Evolutionary conservation across 495 filamentous ascomycete species (phyloP), one percentile per base, ranked within the genome.

Genomic region (Podospora didyma): DNA sequence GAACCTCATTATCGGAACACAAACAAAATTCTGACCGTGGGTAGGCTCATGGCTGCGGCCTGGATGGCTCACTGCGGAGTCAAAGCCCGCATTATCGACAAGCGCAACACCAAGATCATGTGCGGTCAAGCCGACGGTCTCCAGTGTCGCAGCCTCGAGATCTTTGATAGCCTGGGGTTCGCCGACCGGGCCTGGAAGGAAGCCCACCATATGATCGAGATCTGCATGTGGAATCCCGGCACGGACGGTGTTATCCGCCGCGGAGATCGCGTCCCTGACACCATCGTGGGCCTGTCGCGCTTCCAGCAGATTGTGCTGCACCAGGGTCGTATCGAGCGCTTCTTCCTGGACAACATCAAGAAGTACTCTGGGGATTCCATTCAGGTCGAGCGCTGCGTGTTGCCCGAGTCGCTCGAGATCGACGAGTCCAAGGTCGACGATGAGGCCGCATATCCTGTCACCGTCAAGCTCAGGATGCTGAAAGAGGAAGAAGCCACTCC

Each of bases 131-230:
- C 65, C 42, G 65, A 67, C 49, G 65, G 65, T 5, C 54, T 67
- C 2, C 57, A 65, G 23, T 67, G 62, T 26, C 77, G 86, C n/a
- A 85, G 76, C 4, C 62, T 86, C 14, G 85, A 88, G 64, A 79
- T 87, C 14, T 82, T 88, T 22, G 86, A 89, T 52, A 82, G 80
- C 53, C 82, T 89, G 60, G 85, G 82, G 6, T 80, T 89, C 53
- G 79, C 72, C 2, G 80, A 88, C 53, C 74, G 79, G 16, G 79
- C 78, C 7, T 79, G 76, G 73, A 81, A 84, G 41, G 86, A 88
- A 57, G 73, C 76, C 9, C 79, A 82, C 62, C 75, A 82, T 54
- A 76, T 82, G 70, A 61, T 75, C 9, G 69, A 77, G 63, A 68
- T 77, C 20, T 72, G 64, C 54, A 65, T 76, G 50, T 71, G 75